phyloP scores from a whole-genome alignment of 495 filamentous ascomycete genomes.

The Lophiostoma macrostomum region DNA sequence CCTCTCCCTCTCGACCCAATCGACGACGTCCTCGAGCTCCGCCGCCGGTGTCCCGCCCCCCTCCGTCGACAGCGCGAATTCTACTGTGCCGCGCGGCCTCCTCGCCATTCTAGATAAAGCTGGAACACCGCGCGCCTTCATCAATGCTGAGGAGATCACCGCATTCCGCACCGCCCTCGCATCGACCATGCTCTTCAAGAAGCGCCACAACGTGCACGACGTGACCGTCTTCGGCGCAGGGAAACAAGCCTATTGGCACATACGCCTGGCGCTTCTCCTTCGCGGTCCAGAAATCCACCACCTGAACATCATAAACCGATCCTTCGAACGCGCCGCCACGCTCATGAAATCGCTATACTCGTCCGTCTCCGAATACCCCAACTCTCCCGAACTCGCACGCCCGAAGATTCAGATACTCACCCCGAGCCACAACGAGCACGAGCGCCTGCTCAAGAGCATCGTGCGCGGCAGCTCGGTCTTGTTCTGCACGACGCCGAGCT shows the following conservation, averaged over 20 bases:
- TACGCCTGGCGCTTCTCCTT: constrained; percentile 74
- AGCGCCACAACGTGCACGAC: constrained; percentile 65
- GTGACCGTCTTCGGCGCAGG: constrained; percentile 86
- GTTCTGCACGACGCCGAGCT: constrained; percentile 72
- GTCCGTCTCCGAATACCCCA: constrained; percentile 4
- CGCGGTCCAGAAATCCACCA: constrained; percentile 68
- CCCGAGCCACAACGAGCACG: constrained; percentile 67
- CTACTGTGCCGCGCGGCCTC: constrained; percentile 70
- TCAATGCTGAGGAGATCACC: constrained; percentile 83
- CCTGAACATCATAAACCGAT: constrained; percentile 75
- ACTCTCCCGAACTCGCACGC: constrained; percentile 28
- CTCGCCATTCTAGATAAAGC: constrained; percentile 67
- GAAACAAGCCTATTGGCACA: constrained; percentile 90
- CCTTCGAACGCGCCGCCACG: constrained; percentile 57
- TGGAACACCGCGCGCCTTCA: constrained; percentile 70
- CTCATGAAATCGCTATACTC: constrained; percentile 59
- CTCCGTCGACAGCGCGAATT: constrained; percentile 34
- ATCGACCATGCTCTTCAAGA: constrained; percentile 68
- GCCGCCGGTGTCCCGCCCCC: constrained; percentile 20
- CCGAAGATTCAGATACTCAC: constrained; percentile 70
- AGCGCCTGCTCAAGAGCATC: constrained; percentile 61
- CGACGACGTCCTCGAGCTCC: constrained; percentile 16
- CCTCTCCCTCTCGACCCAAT: constrained; percentile 26
- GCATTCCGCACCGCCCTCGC: constrained; percentile 91
- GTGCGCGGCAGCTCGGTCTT: constrained; percentile 71